phyloP scores from a whole-genome alignment of 306 rosid genomes.

The Pyrus pyrifolia region DNA sequence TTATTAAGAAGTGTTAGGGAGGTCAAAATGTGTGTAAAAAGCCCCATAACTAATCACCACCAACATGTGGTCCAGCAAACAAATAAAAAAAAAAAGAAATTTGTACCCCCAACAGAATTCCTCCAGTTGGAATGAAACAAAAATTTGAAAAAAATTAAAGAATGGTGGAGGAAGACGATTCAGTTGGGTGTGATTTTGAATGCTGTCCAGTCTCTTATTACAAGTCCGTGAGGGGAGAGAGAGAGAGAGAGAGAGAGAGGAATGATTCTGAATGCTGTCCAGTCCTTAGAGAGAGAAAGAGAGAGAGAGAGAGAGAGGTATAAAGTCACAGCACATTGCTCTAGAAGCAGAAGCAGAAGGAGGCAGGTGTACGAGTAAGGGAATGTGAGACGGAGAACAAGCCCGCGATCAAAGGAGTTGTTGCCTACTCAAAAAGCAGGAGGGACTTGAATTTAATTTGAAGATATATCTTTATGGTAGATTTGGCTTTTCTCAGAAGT shows the following conservation, averaged over 20 bases:
- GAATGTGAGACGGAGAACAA: neutral
- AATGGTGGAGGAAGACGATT: conserved; percentile 9
- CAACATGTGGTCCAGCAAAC: conserved; percentile 3
- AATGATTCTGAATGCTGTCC: neutral
- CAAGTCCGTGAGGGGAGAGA: neutral
- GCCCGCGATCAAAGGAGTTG: conserved; percentile 33
- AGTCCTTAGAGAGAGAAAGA: neutral
- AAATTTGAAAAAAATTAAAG: neutral
- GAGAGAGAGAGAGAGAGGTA: neutral
- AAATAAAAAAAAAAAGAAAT: neutral
- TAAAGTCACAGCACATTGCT: neutral
- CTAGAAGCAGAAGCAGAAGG: neutral
- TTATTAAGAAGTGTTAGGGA: too few relatives aligned
- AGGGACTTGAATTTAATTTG: neutral
- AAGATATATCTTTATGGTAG: conserved; percentile 14
- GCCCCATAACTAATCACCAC: neutral
- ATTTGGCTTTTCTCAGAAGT: conserved; percentile 15
- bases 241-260: neutral
- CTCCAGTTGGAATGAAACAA: neutral
- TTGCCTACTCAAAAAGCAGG: conserved; percentile 14
- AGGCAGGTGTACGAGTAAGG: neutral
- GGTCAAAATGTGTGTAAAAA: too few relatives aligned
- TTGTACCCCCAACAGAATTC: neutral
- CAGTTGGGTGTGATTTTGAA: conserved; percentile 6
- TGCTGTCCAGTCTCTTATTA: neutral